Base-by-base conservation (phyloP, 140 eudicot species). In the Oenanthe javanica region DNA sequence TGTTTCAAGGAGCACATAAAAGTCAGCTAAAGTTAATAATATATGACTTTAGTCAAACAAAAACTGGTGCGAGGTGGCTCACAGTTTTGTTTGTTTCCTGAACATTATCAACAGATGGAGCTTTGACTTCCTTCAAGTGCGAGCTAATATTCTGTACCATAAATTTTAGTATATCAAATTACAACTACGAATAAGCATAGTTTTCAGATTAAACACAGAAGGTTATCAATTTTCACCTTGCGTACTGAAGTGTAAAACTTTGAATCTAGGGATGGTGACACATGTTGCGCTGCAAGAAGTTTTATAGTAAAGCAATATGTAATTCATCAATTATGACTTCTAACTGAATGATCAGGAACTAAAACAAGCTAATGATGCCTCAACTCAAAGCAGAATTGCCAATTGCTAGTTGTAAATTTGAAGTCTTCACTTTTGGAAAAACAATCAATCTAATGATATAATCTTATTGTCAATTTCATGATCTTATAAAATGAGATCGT, bases 61-160 rank as follows among this genome's bases (percentile, higher is more conserved):
- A 42, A 77, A 9, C n/a, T 81, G 16, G 55, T 1, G 81, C 14
- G 75, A 79, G 31, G 36, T 67, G 83, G 52, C 86, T 71, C 52
- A 93, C 97, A 87, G 74, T 85, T 80, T 81, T 86, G 66, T 12
- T 83, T 81, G 63, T 75, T 23, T 78, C 77, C 80, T 81, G 85
- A 79, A 43, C 75, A 2, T 82, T 64, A 74, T 40, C 79, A 71
- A 78, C n/a, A 38, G 87, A 72, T 46, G 78, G 45, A 57, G 78
- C 69, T 48, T 77, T 51, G 19, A 51, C 79, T 36, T 79, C 51
- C 48, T 51, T 76, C 5, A 66, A 74, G 77, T 52, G 57, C 31
- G 86, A 76, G 67, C 77, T 76, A 80, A 81, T 84, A 66, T 84
- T 89, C 98, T 91, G 86, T 79, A 73, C 73, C 78, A n/a, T 52